Conservation (phyloP, 305 asterid genomes). For the Salvia sclarea region DNA sequence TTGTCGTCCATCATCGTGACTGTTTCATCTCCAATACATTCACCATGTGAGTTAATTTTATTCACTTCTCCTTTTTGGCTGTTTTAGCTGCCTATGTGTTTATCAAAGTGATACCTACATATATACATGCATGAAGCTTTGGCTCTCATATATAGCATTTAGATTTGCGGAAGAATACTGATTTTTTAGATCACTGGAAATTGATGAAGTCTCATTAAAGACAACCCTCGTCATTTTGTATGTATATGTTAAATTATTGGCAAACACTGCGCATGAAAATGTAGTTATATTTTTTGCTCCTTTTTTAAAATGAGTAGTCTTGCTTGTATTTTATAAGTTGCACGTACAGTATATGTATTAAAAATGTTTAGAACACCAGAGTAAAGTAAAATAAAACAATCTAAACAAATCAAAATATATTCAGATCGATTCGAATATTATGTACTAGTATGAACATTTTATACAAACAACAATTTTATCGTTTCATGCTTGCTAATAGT, state of each 20-base stretch:
- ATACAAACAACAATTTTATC: no score
- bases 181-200: neutral
- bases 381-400: no score
- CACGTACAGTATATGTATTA: no score
- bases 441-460: no score
- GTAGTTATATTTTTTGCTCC: no score
- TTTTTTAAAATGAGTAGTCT: no score
- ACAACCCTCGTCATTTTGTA: neutral
- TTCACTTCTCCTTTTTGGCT: neutral
- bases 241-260: neutral
- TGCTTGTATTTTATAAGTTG: no score
- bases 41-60: constrained; percentile 4
- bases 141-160: neutral
- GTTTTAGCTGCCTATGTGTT: neutral
- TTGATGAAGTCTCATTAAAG: neutral
- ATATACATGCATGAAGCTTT: neutral
- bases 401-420: no score
- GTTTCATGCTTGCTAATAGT: no score
- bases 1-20: neutral
- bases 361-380: no score
- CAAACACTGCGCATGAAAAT: neutral
- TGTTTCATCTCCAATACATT: neutral
- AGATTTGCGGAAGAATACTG: constrained; percentile 1
- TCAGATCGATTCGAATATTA: no score
- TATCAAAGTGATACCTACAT: neutral